Percentiles rank a stretch among this genome's conserved stretches.
Evolutionary conservation across 148 eudicot genomes (phyloP).

Genomic region (Beta vulgaris): DNA sequence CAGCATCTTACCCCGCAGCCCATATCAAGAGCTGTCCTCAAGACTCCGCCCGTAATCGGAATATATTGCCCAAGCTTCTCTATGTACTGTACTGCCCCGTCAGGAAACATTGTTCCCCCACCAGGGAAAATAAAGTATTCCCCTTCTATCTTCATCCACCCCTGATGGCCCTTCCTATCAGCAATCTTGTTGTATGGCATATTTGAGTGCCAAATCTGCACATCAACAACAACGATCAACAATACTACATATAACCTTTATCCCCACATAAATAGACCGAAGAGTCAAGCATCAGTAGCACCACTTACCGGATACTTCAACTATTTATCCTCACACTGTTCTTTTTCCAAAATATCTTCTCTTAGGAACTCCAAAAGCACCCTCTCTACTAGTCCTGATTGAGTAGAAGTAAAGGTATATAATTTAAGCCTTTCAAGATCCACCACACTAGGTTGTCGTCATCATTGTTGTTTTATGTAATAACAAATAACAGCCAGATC

Average conservation of each 20-base stretch:
- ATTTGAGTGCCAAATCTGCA: slow-evolving; percentile 94
- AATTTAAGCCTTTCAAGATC: background rate
- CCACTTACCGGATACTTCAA: too few relatives aligned
- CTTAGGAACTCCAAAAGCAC: background rate
- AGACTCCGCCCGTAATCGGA: slow-evolving; percentile 74
- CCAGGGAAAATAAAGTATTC: slow-evolving; percentile 94
- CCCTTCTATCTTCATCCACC: slow-evolving; percentile 96
- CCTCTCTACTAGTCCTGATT: background rate
- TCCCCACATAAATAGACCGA: background rate
- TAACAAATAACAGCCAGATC: background rate
- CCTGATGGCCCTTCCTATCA: slow-evolving; percentile 96
- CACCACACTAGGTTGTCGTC: background rate
- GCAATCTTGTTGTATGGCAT: slow-evolving; percentile 97
- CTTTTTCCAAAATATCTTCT: background rate
- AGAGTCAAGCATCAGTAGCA: background rate
- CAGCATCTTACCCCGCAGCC: slow-evolving; percentile 88
- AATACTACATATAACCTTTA: background rate
- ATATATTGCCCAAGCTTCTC: slow-evolving; percentile 93
- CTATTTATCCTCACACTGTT: background rate
- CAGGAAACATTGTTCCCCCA: slow-evolving; percentile 98
- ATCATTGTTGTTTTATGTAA: background rate
- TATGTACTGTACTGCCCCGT: slow-evolving; percentile 86
- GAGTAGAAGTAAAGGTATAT: background rate
- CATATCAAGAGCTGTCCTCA: slow-evolving; percentile 99
- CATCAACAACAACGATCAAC: background rate